phyloP scores from a whole-genome alignment of 2,329 filamentous ascomycete species.

The Trichoderma arundinaceum region DNA sequence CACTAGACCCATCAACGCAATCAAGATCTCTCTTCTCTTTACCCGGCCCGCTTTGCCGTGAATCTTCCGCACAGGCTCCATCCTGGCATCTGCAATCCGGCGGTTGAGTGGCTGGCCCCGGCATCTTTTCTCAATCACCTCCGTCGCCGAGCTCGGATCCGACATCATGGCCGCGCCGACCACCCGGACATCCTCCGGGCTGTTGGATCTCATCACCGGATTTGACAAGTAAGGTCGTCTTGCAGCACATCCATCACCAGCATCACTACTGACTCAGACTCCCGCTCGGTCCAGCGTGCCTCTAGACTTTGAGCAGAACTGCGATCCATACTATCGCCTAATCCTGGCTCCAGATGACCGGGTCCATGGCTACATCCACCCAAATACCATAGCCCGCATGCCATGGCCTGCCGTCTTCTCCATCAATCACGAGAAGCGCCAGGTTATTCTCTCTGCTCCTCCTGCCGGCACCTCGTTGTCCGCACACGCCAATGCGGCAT shows the following conservation, averaged over 20 bases:
- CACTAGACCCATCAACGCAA: no score
- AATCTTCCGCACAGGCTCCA: neutral
- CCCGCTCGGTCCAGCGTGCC: slow-evolving; percentile 50
- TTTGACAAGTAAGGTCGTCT: slow-evolving; percentile 50
- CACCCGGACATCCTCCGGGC: slow-evolving; percentile 33
- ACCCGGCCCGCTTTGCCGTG: neutral
- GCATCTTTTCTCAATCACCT: neutral
- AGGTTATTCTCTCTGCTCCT: slow-evolving; percentile 43
- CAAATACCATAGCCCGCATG: slow-evolving; percentile 52
- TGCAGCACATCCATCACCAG: neutral
- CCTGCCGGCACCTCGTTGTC: slow-evolving; percentile 37
- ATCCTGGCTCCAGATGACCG: slow-evolving; percentile 52
- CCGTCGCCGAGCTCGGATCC: neutral
- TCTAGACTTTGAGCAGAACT: slow-evolving; percentile 48
- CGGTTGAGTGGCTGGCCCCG: no score
- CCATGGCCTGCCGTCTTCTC: slow-evolving; percentile 52
- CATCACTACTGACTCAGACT: neutral
- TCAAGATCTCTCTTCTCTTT: neutral
- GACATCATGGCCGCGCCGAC: slow-evolving; percentile 25
- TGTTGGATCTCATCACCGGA: slow-evolving; percentile 48
- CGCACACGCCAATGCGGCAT: slow-evolving; percentile 46
- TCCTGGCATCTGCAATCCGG: neutral
- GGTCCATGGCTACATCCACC: slow-evolving; percentile 58
- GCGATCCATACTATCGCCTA: slow-evolving; percentile 52
- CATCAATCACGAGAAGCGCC: slow-evolving; percentile 43